A percentile compares a stretch with the other conserved stretches of the same genome.
phyloP scores from a whole-genome alignment of 805 yeast genomes.

The Torulaspora microellipsoides region DNA sequence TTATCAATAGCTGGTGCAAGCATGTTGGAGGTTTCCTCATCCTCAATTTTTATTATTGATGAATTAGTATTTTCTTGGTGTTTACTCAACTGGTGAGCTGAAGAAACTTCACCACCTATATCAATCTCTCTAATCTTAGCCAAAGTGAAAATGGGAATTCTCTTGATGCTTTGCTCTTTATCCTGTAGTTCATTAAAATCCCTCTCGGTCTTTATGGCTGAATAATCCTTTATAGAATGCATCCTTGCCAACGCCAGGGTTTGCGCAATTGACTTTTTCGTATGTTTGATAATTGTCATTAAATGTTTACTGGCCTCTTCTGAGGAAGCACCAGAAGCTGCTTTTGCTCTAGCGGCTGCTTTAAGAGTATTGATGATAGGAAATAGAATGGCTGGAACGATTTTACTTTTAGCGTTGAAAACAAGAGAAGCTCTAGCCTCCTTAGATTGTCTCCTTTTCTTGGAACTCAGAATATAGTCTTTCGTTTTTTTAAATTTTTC shows the following conservation, averaged over 20 bases:
- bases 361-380: slow-evolving; percentile 33
- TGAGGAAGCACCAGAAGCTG: slow-evolving; percentile 33
- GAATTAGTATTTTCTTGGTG: neutral
- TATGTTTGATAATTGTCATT: slow-evolving; percentile 29
- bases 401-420: slow-evolving; percentile 15
- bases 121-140: slow-evolving; percentile 18
- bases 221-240: slow-evolving; percentile 9
- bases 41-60: slow-evolving; percentile 8
- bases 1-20: neutral
- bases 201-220: slow-evolving; percentile 12
- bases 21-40: neutral
- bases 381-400: slow-evolving; percentile 27
- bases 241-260: slow-evolving; percentile 21
- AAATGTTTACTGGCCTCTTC: slow-evolving; percentile 31
- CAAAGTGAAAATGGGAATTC: slow-evolving; percentile 25
- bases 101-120: slow-evolving; percentile 4
- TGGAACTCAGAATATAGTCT: neutral
- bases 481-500: slow-evolving; percentile 6
- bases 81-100: neutral
- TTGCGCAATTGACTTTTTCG: slow-evolving; percentile 29
- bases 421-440: slow-evolving; percentile 6
- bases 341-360: slow-evolving; percentile 33
- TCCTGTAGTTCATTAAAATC: slow-evolving; percentile 8
- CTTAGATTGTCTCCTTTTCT: neutral
- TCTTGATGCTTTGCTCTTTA: slow-evolving; percentile 6